Percentiles rank a stretch among this genome's conserved stretches.
Evolutionary conservation across 2,329 filamentous ascomycete genomes (phyloP).

Genomic region (Apiospora marii): DNA sequence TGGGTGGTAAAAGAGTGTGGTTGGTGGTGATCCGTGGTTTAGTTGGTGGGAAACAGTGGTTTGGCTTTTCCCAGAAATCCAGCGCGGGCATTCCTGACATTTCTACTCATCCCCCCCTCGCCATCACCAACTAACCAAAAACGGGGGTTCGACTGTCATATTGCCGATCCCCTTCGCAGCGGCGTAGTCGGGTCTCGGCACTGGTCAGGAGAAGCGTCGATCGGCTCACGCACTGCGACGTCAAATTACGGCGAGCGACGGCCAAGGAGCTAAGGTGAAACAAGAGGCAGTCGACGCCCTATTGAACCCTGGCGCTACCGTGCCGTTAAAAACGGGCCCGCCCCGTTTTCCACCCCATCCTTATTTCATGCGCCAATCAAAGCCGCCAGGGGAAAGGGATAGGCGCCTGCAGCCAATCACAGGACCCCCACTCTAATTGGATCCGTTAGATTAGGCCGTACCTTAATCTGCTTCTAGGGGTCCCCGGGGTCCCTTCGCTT

Average conservation of each 20-base stretch:
- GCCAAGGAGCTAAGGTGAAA: slow-evolving; percentile 9
- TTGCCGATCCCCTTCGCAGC: slow-evolving; percentile 5
- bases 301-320: background rate
- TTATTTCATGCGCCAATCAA: background rate
- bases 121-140: background rate
- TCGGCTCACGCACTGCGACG: background rate
- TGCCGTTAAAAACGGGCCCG: background rate
- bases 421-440: too few relatives aligned
- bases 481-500: too few relatives aligned
- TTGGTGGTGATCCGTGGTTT: background rate
- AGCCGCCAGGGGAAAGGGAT: too few relatives aligned
- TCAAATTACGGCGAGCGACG: slow-evolving; percentile 1
- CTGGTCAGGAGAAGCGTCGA: background rate
- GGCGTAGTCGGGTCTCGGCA: slow-evolving; percentile 12
- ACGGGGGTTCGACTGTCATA: background rate
- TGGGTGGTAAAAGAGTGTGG: slow-evolving; percentile 15
- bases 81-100: background rate
- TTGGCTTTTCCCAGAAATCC: background rate
- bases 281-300: background rate
- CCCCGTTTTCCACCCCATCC: background rate
- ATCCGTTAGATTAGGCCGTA: too few relatives aligned
- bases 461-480: too few relatives aligned
- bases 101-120: background rate
- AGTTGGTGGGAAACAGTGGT: background rate
- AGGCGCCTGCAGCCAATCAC: too few relatives aligned